A percentile compares a stretch with the other conserved stretches of the same genome.
These are phyloP conservation scores for Xerocomellus amylosporus DNA, from an alignment of 768 basidiomycete genomes.

Conservation along the genomic window DNA sequence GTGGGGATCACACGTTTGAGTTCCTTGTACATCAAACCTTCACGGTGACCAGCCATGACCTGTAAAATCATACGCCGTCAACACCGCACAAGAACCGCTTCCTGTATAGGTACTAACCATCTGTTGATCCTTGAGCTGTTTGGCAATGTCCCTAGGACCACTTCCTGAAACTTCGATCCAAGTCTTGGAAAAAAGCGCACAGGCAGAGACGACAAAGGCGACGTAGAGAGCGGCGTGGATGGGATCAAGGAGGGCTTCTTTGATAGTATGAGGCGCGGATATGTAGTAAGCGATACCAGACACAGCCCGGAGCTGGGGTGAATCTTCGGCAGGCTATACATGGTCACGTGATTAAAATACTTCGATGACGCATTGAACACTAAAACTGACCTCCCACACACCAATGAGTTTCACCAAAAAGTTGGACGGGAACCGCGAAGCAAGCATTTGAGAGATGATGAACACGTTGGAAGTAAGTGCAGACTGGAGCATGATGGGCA, in stretches of 20 bases:
- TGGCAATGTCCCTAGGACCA: slow-evolving; percentile 93
- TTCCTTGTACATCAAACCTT: slow-evolving; percentile 99
- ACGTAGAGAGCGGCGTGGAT: slow-evolving; percentile 92
- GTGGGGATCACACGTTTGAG: slow-evolving; percentile 97
- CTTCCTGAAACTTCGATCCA: slow-evolving; percentile 99
- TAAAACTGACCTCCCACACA: slow-evolving; percentile 86
- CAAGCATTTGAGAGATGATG: slow-evolving; percentile 95
- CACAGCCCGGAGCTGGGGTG: slow-evolving; percentile 84
- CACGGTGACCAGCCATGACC: slow-evolving; percentile 89
- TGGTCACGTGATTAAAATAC: slow-evolving; percentile 4
- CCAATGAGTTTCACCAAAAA: slow-evolving; percentile 87
- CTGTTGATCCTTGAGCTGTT: slow-evolving; percentile 97
- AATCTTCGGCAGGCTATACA: slow-evolving; percentile 84
- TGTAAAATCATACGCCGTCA: slow-evolving; percentile 20
- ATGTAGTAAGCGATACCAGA: slow-evolving; percentile 98
- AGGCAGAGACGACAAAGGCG: slow-evolving; percentile 88
- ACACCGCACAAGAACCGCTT: not conserved
- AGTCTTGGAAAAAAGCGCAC: slow-evolving; percentile 97
- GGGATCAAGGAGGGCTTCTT: slow-evolving; percentile 84
- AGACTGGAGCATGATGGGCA: slow-evolving; percentile 99
- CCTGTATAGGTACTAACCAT: slow-evolving; percentile 54
- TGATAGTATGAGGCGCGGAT: slow-evolving; percentile 93
- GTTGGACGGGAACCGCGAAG: slow-evolving; percentile 86
- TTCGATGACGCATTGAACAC: not conserved
- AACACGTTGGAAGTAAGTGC: slow-evolving; percentile 93